Conservation (phyloP, 1,139 yeast species). For the Magnusiomyces sp. region DNA sequence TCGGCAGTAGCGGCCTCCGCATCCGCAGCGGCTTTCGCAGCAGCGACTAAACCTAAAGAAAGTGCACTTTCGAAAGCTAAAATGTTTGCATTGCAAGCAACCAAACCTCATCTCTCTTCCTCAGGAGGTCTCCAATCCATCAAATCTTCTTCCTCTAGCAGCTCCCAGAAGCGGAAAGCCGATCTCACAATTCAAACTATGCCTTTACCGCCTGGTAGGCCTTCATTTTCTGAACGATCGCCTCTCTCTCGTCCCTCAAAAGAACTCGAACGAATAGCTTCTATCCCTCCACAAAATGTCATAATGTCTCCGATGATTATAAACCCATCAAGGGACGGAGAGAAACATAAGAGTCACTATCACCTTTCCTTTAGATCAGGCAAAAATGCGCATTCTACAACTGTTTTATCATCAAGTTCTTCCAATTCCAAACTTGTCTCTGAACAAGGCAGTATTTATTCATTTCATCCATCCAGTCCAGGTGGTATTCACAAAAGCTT, state of each 20-base stretch:
- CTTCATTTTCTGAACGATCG: slow-evolving; percentile 32
- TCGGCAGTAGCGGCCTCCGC: slow-evolving; percentile 21
- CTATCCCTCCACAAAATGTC: slow-evolving; percentile 25
- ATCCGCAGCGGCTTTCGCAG: slow-evolving; percentile 27
- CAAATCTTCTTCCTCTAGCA: slow-evolving; percentile 15
- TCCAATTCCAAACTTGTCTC: slow-evolving; percentile 41
- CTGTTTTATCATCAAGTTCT: slow-evolving; percentile 39
- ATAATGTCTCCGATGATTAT: slow-evolving; percentile 20
- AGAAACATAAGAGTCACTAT: slow-evolving; percentile 25
- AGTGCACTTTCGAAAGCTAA: slow-evolving; percentile 29
- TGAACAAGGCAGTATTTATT: slow-evolving; percentile 38
- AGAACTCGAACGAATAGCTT: slow-evolving; percentile 39
- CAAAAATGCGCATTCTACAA: slow-evolving; percentile 34
- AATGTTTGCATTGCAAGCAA: slow-evolving; percentile 32
- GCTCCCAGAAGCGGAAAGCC: slow-evolving; percentile 22
- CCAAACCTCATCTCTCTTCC: slow-evolving; percentile 19
- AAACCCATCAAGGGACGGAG: slow-evolving; percentile 9
- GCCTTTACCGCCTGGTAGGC: slow-evolving; percentile 23
- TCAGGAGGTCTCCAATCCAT: slow-evolving; percentile 1
- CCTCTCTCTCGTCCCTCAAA: slow-evolving; percentile 38
- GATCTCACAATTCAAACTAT: slow-evolving; percentile 31
- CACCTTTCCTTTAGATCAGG: slow-evolving; percentile 35
- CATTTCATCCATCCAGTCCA: slow-evolving; percentile 38
- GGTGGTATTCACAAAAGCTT: slow-evolving; percentile 28
- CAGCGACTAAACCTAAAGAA: slow-evolving; percentile 23